phyloP scores from a whole-genome alignment of 306 rosid species.

The Dalbergia oliveri region DNA sequence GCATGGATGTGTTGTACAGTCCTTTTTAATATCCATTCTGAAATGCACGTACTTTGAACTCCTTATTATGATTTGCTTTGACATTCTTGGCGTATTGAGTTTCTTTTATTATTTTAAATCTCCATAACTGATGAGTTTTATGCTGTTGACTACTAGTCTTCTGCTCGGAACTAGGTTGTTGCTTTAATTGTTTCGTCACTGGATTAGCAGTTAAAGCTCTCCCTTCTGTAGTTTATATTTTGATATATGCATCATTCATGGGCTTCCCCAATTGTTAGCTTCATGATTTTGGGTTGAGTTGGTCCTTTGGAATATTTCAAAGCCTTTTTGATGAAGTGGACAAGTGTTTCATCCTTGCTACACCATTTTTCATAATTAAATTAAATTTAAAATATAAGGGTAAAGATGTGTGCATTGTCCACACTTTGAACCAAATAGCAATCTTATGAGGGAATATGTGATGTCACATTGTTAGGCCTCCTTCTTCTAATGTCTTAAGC shows the following conservation, averaged over 20 bases:
- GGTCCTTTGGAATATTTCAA: slow-evolving; percentile 3
- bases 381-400: no score
- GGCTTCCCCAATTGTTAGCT: slow-evolving; percentile 16
- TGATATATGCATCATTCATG: not conserved
- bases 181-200: slow-evolving; percentile 8
- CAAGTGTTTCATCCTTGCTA: slow-evolving; percentile 23
- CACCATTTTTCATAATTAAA: no score
- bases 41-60: slow-evolving; percentile 37
- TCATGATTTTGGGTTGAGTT: slow-evolving; percentile 30
- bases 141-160: slow-evolving; percentile 20
- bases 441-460: no score
- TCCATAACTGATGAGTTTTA: not conserved
- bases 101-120: slow-evolving; percentile 35
- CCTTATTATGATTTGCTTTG: slow-evolving; percentile 22
- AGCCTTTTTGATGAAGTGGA: slow-evolving; percentile 28
- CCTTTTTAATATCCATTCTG: slow-evolving; percentile 34
- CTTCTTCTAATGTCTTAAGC: not conserved
- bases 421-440: no score
- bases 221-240: not conserved
- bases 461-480: not conserved
- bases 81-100: slow-evolving; percentile 13
- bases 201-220: slow-evolving; percentile 3
- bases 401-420: no score
- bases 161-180: not conserved
- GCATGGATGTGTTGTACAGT: slow-evolving; percentile 29